These are phyloP conservation scores for Malus sylvestris DNA, from an alignment of 306 rosid species.

Conservation along the genomic window DNA sequence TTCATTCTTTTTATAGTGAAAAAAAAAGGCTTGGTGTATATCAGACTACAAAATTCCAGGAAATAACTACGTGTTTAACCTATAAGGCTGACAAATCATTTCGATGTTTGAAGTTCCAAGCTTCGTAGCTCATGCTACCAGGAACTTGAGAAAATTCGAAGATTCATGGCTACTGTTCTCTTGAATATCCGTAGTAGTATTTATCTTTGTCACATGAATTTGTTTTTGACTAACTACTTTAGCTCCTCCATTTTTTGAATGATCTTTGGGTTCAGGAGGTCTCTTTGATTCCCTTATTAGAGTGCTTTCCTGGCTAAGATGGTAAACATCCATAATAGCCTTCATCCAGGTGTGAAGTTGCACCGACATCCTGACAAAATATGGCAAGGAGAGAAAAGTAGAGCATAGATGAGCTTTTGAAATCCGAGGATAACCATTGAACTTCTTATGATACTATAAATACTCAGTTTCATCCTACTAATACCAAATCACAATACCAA, in stretches of 20 bases:
- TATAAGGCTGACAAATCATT: too few species aligned
- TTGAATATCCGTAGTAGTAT: not conserved
- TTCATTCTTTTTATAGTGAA: too few species aligned
- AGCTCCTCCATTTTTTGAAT: conserved; percentile 66
- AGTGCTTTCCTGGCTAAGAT: conserved; percentile 71
- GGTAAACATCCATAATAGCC: conserved; percentile 66
- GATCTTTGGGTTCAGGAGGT: conserved; percentile 74
- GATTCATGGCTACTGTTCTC: not conserved
- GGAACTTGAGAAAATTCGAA: not conserved
- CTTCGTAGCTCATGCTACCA: not conserved
- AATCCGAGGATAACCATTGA: not conserved
- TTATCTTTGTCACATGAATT: conserved; percentile 47
- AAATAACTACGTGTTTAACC: not conserved
- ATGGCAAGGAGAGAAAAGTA: not conserved
- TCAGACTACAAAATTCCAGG: not conserved
- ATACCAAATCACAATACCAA: too few species aligned
- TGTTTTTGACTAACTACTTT: conserved; percentile 48
- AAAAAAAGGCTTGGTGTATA: not conserved
- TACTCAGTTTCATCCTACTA: too few species aligned
- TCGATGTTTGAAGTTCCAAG: not conserved
- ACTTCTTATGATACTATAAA: not conserved
- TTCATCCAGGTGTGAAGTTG: conserved; percentile 71
- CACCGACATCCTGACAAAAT: conserved; percentile 58
- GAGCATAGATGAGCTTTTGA: not conserved
- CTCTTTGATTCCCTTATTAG: conserved; percentile 81